Evolutionary conservation across 2,329 filamentous ascomycete species (phyloP).

Genomic region (Apiospora koreana): DNA sequence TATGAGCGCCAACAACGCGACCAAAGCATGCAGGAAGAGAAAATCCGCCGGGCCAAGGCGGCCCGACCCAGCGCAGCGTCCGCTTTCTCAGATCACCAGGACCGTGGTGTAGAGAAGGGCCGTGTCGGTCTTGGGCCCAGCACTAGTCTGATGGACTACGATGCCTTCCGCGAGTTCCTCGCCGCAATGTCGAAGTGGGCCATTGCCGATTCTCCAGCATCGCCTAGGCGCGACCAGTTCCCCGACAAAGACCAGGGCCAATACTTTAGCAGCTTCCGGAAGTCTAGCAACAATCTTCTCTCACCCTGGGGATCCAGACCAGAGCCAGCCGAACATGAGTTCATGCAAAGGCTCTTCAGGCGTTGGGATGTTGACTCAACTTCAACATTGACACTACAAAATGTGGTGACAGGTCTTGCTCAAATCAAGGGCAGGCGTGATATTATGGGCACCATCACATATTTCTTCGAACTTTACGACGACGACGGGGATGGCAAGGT

Average conservation of each 20-base stretch:
- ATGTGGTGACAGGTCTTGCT: slow-evolving; percentile 88
- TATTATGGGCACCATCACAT: slow-evolving; percentile 96
- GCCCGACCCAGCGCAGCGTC: slow-evolving; percentile 54
- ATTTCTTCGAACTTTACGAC: slow-evolving; percentile 97
- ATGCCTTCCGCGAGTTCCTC: slow-evolving; percentile 91
- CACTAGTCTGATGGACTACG: slow-evolving; percentile 94
- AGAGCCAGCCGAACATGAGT: slow-evolving; percentile 88
- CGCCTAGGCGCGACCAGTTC: slow-evolving; percentile 49
- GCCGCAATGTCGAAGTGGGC: slow-evolving; percentile 92
- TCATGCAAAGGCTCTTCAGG: slow-evolving; percentile 82
- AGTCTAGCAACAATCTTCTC: slow-evolving; percentile 38
- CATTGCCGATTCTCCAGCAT: slow-evolving; percentile 77
- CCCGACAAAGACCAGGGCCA: slow-evolving; percentile 57
- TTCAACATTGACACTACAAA: slow-evolving; percentile 80
- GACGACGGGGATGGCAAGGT: slow-evolving; percentile 89
- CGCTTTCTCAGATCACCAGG: slow-evolving; percentile 33
- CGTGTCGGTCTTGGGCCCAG: slow-evolving; percentile 87
- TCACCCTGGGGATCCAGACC: slow-evolving; percentile 59
- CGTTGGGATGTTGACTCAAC: slow-evolving; percentile 83
- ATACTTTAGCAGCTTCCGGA: slow-evolving; percentile 60
- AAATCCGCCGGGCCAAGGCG: slow-evolving; percentile 64
- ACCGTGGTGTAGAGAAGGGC: slow-evolving; percentile 72
- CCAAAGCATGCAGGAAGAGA: slow-evolving; percentile 75
- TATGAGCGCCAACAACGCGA: slow-evolving; percentile 90
- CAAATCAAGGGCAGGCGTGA: slow-evolving; percentile 91